Conservation (phyloP, 2,329 filamentous ascomycete species). For the Penicillium sp. region DNA sequence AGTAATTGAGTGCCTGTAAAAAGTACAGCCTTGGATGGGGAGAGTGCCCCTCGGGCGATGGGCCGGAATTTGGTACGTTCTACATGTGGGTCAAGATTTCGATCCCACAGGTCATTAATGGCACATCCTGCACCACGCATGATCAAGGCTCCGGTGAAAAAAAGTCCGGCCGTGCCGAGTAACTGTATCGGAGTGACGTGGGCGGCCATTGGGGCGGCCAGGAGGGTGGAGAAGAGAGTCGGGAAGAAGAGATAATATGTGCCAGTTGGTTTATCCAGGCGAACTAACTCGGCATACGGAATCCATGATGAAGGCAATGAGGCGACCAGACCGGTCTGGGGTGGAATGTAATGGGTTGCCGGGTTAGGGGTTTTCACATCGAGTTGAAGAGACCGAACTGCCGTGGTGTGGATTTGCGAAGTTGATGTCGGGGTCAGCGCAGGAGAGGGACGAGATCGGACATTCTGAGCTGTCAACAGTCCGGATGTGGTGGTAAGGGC, state of each 20-base stretch:
- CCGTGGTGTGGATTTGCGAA: not conserved
- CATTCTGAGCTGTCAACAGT: not conserved
- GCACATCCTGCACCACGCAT: conserved; percentile 55
- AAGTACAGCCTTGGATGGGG: conserved; percentile 44
- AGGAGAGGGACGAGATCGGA: not conserved
- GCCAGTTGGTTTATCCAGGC: conserved; percentile 54
- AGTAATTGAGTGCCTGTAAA: conserved; percentile 48
- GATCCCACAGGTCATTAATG: conserved; percentile 59
- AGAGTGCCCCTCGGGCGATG: conserved; percentile 54
- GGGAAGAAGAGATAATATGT: conserved; percentile 57
- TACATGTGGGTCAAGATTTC: conserved; percentile 55
- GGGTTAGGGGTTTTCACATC: not conserved
- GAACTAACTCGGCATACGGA: conserved; percentile 56
- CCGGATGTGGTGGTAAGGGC: not conserved
- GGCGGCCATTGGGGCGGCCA: conserved; percentile 42
- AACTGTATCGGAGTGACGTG: conserved; percentile 36
- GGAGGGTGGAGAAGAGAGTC: conserved; percentile 50
- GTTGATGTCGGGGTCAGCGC: not conserved
- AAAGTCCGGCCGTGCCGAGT: conserved; percentile 39
- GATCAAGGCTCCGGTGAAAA: conserved; percentile 48
- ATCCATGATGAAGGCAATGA: conserved; percentile 53
- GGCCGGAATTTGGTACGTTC: conserved; percentile 54
- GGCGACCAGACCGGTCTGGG: conserved; percentile 48
- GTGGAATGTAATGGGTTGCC: conserved; percentile 43
- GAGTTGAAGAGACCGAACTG: not conserved